Evolutionary conservation across 345 rosid genomes (phyloP).

Genomic region (Psidium friedrichsthalianum): DNA sequence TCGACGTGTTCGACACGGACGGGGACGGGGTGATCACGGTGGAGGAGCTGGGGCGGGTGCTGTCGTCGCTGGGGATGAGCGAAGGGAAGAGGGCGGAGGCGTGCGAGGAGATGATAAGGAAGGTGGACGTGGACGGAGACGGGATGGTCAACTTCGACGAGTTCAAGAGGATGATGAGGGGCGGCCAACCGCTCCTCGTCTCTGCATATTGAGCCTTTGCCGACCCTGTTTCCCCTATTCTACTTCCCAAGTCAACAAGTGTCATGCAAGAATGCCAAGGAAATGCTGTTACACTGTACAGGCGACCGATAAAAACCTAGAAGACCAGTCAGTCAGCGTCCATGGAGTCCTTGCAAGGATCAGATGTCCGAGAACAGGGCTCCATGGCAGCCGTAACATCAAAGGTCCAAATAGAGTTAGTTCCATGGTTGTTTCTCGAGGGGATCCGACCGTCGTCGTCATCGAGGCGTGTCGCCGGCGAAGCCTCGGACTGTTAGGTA

Average conservation of each 20-base stretch:
- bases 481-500: neutral
- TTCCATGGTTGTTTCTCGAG: neutral
- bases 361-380: neutral
- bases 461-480: neutral
- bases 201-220: neutral
- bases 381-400: neutral
- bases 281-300: neutral
- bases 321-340: neutral
- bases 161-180: slow-evolving; percentile 90
- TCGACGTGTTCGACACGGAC: slow-evolving; percentile 83
- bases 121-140: slow-evolving; percentile 91
- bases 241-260: neutral
- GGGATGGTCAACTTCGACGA: slow-evolving; percentile 79
- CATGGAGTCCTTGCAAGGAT: neutral
- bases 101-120: slow-evolving; percentile 73
- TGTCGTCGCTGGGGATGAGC: slow-evolving; percentile 69
- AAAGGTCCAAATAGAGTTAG: neutral
- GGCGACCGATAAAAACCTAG: neutral
- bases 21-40: slow-evolving; percentile 87
- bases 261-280: neutral
- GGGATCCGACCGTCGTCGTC: neutral
- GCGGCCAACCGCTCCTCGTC: slow-evolving; percentile 14
- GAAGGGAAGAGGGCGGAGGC: slow-evolving; percentile 78
- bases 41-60: slow-evolving; percentile 71
- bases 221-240: neutral